Evolutionary conservation across 176 grass and related monocot genomes (phyloP).

Genomic region (Leersia perrieri): DNA sequence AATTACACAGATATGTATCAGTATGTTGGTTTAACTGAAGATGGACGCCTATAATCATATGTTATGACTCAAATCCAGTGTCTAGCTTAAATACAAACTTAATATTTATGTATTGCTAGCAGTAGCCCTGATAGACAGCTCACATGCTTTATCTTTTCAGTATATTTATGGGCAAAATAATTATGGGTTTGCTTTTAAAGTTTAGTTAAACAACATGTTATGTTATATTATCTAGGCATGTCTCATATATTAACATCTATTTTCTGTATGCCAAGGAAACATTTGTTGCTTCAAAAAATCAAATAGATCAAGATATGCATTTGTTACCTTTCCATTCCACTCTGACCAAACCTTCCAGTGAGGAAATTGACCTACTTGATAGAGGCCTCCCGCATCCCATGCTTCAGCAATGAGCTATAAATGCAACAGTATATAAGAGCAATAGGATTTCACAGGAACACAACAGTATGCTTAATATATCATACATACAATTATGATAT

Average conservation of each 20-base stretch:
- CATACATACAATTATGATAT: conserved; percentile 1
- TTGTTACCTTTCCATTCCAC: conserved; percentile 92
- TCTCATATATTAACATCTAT: conserved; percentile 1
- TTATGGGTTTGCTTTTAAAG: neutral
- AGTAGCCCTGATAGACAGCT: neutral
- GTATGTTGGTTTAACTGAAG: conserved; percentile 15
- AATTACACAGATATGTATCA: conserved; percentile 1
- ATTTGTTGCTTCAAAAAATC: neutral
- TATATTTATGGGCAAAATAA: neutral
- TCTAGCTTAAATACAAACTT: conserved; percentile 8
- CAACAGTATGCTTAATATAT: neutral
- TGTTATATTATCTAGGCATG: neutral
- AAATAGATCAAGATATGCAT: conserved; percentile 4
- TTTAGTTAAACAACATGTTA: neutral
- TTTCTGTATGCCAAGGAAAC: neutral
- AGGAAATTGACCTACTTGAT: conserved; percentile 96
- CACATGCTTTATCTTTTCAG: neutral
- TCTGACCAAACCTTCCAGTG: conserved; percentile 93
- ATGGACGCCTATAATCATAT: conserved; percentile 17
- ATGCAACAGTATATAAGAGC: conserved; percentile 19
- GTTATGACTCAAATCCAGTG: neutral
- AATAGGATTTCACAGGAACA: neutral
- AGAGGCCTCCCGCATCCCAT: conserved; percentile 99
- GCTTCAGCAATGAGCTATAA: conserved; percentile 96
- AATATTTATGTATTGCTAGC: neutral